Base-by-base conservation (phyloP, 1,284 basidiomycete species). In the Phlebopus sp. region DNA sequence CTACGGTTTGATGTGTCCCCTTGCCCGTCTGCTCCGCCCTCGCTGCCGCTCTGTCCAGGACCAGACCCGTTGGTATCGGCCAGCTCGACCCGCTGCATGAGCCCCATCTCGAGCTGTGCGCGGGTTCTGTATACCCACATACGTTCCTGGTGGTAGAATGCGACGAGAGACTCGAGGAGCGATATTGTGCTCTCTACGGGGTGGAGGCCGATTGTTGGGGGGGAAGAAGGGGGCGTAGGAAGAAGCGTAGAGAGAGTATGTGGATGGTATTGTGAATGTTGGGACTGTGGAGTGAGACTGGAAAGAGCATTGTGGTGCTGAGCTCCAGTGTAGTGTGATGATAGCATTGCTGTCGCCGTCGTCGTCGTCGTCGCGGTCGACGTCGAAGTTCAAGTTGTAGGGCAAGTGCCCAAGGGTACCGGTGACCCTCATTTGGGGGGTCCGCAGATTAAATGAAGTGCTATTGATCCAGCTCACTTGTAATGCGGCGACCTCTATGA, bases 121-220 rank as follows among this genome's bases (percentile, higher is more conserved):
- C 76, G 73, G 31, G 75, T 75, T 37, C 72, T 77, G 56, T 81
- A 78, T 4, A 85, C 76, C 82, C 84, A 86, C 67, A 77, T 77
- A 37, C 78, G 78, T 66, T 84, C 80, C 55, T 80, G 74, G 58
- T 83, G 78, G 62, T 87, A 86, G 56, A 82, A 85, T 13, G 75
- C 67, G 37, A 81, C 71, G 46, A 87, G 77, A 29, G 77, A 74
- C 53, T 84, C 77, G 57, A 86, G 77, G 55, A 82, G 75, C 51
- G 72, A 68, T 42, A 77, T 68, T 14, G 82, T 77, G 5, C 73
- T 72, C 46, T 68, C 64, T 14, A 59, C 58, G 32, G 66, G 61
- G 39, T 67, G 62, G 42, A 59, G 54, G 29, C 53, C 69, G 37
- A 56, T 59, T 2, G 59, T 64, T 1, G 66, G 60, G 1, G 75